Base-by-base conservation (phyloP, 2,329 filamentous ascomycete genomes). In the Diaporthe batatas region DNA sequence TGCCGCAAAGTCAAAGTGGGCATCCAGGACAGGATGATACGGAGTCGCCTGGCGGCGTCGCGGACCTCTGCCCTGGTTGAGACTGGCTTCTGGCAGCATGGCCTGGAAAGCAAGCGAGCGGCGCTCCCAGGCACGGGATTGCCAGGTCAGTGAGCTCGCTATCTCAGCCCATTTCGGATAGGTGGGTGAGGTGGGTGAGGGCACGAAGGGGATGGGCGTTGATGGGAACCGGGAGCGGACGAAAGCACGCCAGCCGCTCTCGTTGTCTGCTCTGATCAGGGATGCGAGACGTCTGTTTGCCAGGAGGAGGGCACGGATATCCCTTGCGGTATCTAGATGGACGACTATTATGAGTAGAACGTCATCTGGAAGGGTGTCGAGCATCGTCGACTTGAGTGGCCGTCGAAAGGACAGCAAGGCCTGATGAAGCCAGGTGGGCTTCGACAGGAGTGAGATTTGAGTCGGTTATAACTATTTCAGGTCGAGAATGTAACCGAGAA, bases 41-140 rank as follows among this genome's bases (percentile, higher is more conserved):
- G 79, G 78, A 3, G 84, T 79, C 1, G 80, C 81, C 76, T 84
- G 83, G 6, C 75, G 75, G 16, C 67, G 54, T 7, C 71, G 58
- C 2, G 23, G n/a, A 12, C 44, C 32, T 32, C 34, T 12, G 1
- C 75, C 76, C 2, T 75, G 76, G 0, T 73, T 58, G 42, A 73
- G 75, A 72, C 71, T 77, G 77, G 57, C 73, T 68, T 23, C 79
- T n/a, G 76, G 78, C 8, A 79, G 76, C 49, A 79, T 54, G 72
- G 79, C 78, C 64, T 81, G 80, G 71, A 89, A 83, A 21, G 81
- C 80, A 25, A 86, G 75, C 0, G 83, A 79, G 1, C 86, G 83
- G 68, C 82, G 83, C 64, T 89, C 87, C 88, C 88, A 90, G 76
- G 85, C 87, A 7, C 87, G 83, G 36, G 86, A 84, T 70, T 89